Evolutionary conservation across 768 basidiomycete species (phyloP).

Genomic region (Serendipita sp.): DNA sequence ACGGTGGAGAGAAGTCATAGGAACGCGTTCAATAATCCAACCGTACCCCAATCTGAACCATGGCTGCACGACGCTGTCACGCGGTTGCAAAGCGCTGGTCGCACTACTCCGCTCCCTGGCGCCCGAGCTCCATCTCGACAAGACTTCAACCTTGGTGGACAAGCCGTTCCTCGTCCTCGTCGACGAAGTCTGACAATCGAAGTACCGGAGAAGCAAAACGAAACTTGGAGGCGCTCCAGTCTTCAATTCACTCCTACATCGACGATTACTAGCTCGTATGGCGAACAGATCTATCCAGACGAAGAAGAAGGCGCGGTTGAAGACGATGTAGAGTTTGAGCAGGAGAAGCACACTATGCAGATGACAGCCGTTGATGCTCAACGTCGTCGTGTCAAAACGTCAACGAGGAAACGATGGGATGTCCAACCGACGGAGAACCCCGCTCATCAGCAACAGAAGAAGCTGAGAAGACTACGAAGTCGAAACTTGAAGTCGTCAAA

Average conservation of each 20-base stretch:
- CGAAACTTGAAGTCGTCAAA: background rate
- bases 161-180: background rate
- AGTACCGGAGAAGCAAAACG: background rate
- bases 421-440: background rate
- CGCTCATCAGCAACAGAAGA: background rate
- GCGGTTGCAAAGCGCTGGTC: conserved; percentile 32
- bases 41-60: conserved; percentile 49
- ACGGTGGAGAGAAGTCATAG: conserved; percentile 20
- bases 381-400: conserved; percentile 8
- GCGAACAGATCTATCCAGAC: conserved; percentile 23
- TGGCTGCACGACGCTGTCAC: conserved; percentile 77
- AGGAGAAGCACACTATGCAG: conserved; percentile 20
- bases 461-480: background rate
- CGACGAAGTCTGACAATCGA: conserved; percentile 4
- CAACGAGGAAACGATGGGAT: background rate
- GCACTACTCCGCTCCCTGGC: conserved; percentile 5
- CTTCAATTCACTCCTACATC: conserved; percentile 51
- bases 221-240: conserved; percentile 21
- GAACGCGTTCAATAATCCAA: conserved; percentile 27
- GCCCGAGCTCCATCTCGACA: conserved; percentile 12
- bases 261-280: conserved; percentile 24
- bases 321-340: conserved; percentile 14
- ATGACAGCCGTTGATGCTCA: conserved; percentile 24
- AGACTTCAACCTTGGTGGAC: conserved; percentile 10
- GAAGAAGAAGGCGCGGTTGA: conserved; percentile 24